A percentile compares a stretch with the other conserved stretches of the same genome.
phyloP scores from a whole-genome alignment of 306 rosid species.

The Sesbania bispinosa region DNA sequence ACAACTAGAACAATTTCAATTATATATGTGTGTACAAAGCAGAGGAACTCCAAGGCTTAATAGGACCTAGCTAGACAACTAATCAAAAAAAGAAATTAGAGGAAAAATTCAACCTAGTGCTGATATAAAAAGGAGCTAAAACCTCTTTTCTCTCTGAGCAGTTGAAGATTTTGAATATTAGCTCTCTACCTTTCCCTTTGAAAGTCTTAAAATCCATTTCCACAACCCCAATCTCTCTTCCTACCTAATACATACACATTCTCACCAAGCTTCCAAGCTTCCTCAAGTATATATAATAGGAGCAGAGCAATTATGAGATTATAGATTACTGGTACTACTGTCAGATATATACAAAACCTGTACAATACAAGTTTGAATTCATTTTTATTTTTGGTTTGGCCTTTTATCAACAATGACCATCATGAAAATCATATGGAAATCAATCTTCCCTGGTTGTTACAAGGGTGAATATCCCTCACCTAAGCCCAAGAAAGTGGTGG shows the following conservation, averaged over 20 bases:
- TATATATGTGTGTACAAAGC: not conserved
- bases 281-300: not conserved
- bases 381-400: not conserved
- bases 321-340: not conserved
- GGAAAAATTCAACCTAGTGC: slow-evolving; percentile 27
- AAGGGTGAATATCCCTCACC: slow-evolving; percentile 37
- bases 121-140: slow-evolving; percentile 8
- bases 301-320: slow-evolving; percentile 13
- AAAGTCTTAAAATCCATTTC: slow-evolving; percentile 20
- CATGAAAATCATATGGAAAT: slow-evolving; percentile 52
- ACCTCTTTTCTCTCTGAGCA: slow-evolving; percentile 28
- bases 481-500: slow-evolving; percentile 45
- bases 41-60: slow-evolving; percentile 14
- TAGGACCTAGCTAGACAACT: slow-evolving; percentile 25
- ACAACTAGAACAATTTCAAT: slow-evolving; percentile 13
- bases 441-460: slow-evolving; percentile 57
- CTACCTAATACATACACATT: slow-evolving; percentile 23
- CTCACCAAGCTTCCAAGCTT: slow-evolving; percentile 20
- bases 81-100: not conserved
- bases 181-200: not conserved
- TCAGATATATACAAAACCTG: not conserved
- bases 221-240: slow-evolving; percentile 14
- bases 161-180: slow-evolving; percentile 48
- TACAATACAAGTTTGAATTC: not conserved
- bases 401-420: slow-evolving; percentile 26